phyloP scores from a whole-genome alignment of 2,329 filamentous ascomycete genomes.

The Arthrobotrys sphaeroides region DNA sequence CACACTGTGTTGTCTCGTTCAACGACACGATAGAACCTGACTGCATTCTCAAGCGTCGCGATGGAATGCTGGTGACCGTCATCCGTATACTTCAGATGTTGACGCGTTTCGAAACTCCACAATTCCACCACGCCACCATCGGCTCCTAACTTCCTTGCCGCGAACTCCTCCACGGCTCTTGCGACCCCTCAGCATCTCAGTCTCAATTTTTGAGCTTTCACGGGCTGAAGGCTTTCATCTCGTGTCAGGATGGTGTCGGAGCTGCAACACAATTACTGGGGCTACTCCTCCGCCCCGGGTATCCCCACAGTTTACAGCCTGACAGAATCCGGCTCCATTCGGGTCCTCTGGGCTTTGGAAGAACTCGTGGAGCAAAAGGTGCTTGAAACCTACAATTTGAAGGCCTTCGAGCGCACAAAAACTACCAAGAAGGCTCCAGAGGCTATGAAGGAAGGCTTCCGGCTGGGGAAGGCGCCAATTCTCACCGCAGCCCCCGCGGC shows the following conservation, averaged over 20 bases:
- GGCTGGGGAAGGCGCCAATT: conserved; percentile 35
- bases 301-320: conserved; percentile 44
- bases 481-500: conserved; percentile 38
- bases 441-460: conserved; percentile 48
- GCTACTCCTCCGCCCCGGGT: conserved; percentile 19
- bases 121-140: too few relatives aligned
- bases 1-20: too few relatives aligned
- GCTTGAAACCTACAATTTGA: conserved; percentile 41
- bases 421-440: conserved; percentile 17
- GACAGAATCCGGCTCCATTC: conserved; percentile 26
- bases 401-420: conserved; percentile 17
- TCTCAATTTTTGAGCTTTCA: background rate
- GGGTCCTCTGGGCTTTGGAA: conserved; percentile 35
- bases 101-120: too few relatives aligned
- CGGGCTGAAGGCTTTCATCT: too few relatives aligned
- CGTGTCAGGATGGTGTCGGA: background rate
- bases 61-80: too few relatives aligned
- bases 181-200: background rate
- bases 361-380: conserved; percentile 31
- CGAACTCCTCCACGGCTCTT: too few relatives aligned
- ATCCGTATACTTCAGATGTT: too few relatives aligned
- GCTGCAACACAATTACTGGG: conserved; percentile 40
- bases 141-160: too few relatives aligned
- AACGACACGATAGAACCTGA: too few relatives aligned
- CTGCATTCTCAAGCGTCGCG: too few relatives aligned